These are phyloP conservation scores for Polygonum maritimum DNA, from an alignment of 148 eudicot genomes.

Conservation along the genomic window DNA sequence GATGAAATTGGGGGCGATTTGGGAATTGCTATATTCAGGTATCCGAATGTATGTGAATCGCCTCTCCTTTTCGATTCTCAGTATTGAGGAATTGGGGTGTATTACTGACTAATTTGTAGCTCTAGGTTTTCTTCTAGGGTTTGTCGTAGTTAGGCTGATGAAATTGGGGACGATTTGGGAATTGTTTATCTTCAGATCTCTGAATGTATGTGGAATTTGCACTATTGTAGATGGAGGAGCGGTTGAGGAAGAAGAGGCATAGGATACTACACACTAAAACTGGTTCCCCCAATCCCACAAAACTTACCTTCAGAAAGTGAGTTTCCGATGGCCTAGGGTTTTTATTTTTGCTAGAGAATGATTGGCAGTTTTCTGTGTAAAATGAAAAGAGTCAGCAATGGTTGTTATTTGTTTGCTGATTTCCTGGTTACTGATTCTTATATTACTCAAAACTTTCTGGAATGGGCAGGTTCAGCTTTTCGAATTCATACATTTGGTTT, in stretches of 20 bases:
- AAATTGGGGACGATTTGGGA: background rate
- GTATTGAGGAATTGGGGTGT: too few species aligned
- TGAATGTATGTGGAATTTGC: background rate
- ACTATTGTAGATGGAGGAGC: conserved; percentile 64
- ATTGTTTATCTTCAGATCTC: background rate
- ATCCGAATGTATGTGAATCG: background rate
- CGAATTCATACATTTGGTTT: conserved; percentile 83
- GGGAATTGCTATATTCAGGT: background rate
- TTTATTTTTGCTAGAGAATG: background rate
- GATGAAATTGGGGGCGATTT: background rate
- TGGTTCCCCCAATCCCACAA: conserved; percentile 71
- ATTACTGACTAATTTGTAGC: background rate
- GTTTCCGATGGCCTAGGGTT: conserved; percentile 10
- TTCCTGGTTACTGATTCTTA: background rate
- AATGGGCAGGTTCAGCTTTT: conserved; percentile 64
- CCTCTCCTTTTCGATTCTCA: too few species aligned
- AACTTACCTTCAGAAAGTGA: conserved; percentile 72
- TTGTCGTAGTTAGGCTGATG: background rate
- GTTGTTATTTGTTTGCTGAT: background rate
- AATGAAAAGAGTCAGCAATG: background rate
- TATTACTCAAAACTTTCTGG: conserved; percentile 3
- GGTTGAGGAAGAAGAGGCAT: conserved; percentile 76
- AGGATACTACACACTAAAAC: conserved; percentile 76
- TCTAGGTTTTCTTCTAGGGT: background rate
- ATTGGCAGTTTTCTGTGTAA: background rate